A percentile compares a stretch with the other conserved stretches of the same genome.
phyloP scores from a whole-genome alignment of 2,329 filamentous ascomycete genomes.

The Ceratocystiopsis minuta region DNA sequence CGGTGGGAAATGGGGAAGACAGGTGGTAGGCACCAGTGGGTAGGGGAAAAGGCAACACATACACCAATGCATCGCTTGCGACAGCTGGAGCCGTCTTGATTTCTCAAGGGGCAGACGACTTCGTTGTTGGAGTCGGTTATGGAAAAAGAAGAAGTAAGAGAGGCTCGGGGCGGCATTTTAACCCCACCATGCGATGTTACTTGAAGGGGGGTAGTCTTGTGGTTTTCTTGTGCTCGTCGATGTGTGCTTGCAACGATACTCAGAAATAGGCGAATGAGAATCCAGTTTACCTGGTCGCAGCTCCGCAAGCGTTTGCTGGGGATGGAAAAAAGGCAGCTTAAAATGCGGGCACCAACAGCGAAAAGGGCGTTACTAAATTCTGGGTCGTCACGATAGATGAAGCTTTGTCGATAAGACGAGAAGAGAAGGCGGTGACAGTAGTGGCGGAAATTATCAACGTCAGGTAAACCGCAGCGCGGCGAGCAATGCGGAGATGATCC shows the following conservation, averaged over 20 bases:
- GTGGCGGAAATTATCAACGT: not conserved
- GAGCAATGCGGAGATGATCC: too few species aligned
- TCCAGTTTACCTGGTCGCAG: not conserved
- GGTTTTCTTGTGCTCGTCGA: not conserved
- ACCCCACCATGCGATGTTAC: slow-evolving; percentile 34
- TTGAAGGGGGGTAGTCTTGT: slow-evolving; percentile 1
- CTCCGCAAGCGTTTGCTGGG: not conserved
- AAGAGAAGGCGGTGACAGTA: slow-evolving; percentile 8
- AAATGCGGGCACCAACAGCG: slow-evolving; percentile 6
- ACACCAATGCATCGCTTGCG: slow-evolving; percentile 96
- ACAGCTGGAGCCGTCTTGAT: slow-evolving; percentile 92
- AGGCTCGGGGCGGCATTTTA: slow-evolving; percentile 77
- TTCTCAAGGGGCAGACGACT: slow-evolving; percentile 87
- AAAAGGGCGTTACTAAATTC: not conserved
- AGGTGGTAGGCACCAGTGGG: not conserved
- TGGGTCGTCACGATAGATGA: slow-evolving; percentile 1
- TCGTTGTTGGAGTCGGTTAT: slow-evolving; percentile 87
- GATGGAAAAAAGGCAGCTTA: not conserved
- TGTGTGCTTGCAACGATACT: not conserved
- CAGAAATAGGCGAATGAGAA: not conserved
- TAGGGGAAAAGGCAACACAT: slow-evolving; percentile 39
- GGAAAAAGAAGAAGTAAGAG: slow-evolving; percentile 77
- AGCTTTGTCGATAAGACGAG: slow-evolving; percentile 9
- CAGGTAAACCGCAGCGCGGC: not conserved
- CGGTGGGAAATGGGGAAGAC: not conserved